Evolutionary conservation across 2,329 filamentous ascomycete species (phyloP).

Genomic region (Sclerotinia sclerotiorum): DNA sequence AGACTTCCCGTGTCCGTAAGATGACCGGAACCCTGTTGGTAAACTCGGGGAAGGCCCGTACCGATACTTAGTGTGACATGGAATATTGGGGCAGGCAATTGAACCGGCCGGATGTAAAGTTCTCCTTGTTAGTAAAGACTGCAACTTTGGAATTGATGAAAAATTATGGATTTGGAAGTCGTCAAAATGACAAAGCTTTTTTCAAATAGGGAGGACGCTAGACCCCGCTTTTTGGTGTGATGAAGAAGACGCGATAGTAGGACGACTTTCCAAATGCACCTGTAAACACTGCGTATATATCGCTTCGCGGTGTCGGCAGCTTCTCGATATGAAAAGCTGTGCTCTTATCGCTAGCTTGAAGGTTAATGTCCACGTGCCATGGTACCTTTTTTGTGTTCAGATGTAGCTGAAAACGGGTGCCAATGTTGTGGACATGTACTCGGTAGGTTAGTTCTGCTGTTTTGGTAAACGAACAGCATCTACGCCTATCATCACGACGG

Average conservation of each 20-base stretch:
- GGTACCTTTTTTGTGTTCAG: constrained; percentile 14
- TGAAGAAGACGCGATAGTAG: constrained; percentile 1
- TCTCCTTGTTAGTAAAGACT: not conserved
- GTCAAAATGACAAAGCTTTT: not conserved
- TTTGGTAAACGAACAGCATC: not conserved
- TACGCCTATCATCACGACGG: not conserved
- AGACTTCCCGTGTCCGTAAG: not conserved
- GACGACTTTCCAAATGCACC: not conserved
- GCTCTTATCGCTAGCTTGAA: not conserved
- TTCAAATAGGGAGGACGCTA: not conserved
- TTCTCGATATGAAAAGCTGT: constrained; percentile 4
- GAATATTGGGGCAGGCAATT: not conserved
- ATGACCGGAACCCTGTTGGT: not conserved
- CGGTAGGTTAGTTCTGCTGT: not conserved
- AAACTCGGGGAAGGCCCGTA: not conserved
- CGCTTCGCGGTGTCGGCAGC: not conserved
- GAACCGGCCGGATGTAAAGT: not conserved
- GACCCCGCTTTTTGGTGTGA: constrained; percentile 6
- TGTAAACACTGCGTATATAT: not conserved
- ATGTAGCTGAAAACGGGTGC: not conserved
- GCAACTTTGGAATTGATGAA: not conserved
- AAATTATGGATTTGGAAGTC: not conserved
- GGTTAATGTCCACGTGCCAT: constrained; percentile 13
- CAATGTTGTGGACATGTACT: not conserved
- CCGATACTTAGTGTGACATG: not conserved